Base-by-base conservation (phyloP, 768 basidiomycete species). In the Mycena polygramma region DNA sequence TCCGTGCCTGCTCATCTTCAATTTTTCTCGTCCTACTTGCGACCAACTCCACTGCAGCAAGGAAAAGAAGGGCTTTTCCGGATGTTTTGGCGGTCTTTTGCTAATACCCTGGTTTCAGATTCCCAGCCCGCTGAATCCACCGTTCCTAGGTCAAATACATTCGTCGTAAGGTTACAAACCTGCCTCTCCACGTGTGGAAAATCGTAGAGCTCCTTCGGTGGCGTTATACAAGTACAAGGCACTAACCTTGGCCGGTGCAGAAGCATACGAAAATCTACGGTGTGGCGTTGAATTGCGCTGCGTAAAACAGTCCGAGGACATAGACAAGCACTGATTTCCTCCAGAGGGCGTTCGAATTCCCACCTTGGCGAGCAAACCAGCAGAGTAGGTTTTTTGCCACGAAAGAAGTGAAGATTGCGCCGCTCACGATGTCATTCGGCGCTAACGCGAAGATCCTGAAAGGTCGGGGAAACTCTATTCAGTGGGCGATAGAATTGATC, bases 191-290 rank as follows among this genome's bases (percentile, higher is more conserved):
- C 69, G 69, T 62, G 69, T 7, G 30, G 58, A 26, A 58, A 39
- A 54, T 59, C 69, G 37, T 48, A 63, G 54, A 46, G 55, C 39
- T 61, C 26, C 57, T 63, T 58, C 69, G 58, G 69, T 66, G 69
- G 64, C 69, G 69, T 61, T 45, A 35, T 61, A 52, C 52, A 53
- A 70, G 22, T 61, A 52, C 52, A 53, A 70, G 22, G 39, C 36
- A 59, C 62, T 46, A 65, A 59, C 26, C 61, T 69, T 52, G 60
- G 30, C 52, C 59, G 43, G 54, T 49, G 53, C 20, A 63, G 68
- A 69, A 69, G 68, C 61, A 52, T 15, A 63, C 19, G 69, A 70
- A 70, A 70, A 70, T 70, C 69, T 55, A 52, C 57, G 69, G 46
- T 57, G 69, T 65, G 63, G 58, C 69, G 63, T 35, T 64, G 24